Evolutionary conservation across 108 stramenopile species (phyloP).

Genomic region (Aurantiochytrium sp.): DNA sequence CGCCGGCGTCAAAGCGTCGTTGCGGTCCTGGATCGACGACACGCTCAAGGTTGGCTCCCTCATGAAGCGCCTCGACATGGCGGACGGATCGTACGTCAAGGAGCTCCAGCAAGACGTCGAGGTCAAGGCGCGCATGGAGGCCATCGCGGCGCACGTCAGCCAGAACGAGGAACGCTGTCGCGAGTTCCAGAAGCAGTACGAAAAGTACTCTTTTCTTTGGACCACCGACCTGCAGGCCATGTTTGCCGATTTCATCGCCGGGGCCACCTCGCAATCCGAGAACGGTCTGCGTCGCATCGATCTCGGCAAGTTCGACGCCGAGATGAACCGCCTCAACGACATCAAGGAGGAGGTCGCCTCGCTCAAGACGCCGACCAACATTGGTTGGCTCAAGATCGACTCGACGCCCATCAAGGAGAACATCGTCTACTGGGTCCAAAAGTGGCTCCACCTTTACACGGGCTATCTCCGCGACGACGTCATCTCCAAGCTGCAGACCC

Average conservation of each 20-base stretch:
- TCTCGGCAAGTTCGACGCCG: constrained; percentile 70
- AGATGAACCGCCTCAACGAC: constrained; percentile 65
- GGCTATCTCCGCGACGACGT: constrained; percentile 56
- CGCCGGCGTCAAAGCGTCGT: background rate
- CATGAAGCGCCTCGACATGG: constrained; percentile 70
- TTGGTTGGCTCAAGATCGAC: constrained; percentile 79
- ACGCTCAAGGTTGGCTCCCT: constrained; percentile 70
- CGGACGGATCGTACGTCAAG: constrained; percentile 72
- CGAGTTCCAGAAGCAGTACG: constrained; percentile 63
- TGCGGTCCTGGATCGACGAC: constrained; percentile 60
- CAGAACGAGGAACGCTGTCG: constrained; percentile 61
- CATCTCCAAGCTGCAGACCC: constrained; percentile 54
- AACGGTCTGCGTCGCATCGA: constrained; percentile 48
- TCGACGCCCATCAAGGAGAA: constrained; percentile 70
- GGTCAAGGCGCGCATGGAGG: constrained; percentile 62
- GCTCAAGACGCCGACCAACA: constrained; percentile 53
- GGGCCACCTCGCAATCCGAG: constrained; percentile 8
- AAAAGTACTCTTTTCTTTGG: constrained; percentile 70
- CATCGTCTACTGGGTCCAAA: constrained; percentile 58
- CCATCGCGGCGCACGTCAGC: constrained; percentile 59
- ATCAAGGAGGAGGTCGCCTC: constrained; percentile 62
- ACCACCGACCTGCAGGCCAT: constrained; percentile 62
- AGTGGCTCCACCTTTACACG: constrained; percentile 71
- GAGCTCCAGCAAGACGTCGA: constrained; percentile 70
- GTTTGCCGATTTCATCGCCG: constrained; percentile 59